phyloP scores from a whole-genome alignment of 1,139 yeast species.

The Scheffersomyces segobiensis region DNA sequence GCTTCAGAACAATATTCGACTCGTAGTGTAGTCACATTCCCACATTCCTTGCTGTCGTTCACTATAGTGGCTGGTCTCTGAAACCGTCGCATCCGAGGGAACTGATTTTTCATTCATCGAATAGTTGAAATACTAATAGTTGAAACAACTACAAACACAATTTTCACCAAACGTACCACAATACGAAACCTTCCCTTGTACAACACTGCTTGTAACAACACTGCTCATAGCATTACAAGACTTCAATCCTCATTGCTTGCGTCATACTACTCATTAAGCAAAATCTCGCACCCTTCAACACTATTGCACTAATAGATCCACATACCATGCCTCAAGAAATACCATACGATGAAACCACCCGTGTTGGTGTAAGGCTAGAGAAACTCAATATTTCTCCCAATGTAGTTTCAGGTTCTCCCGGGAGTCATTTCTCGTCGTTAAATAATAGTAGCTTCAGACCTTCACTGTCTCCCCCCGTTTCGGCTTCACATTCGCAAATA shows the following conservation, averaged over 20 bases:
- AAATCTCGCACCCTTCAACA: background rate
- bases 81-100: background rate
- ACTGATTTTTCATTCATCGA: background rate
- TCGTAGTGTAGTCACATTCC: background rate
- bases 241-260: background rate
- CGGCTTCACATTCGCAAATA: conserved; percentile 21
- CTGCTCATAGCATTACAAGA: background rate
- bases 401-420: background rate
- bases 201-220: background rate
- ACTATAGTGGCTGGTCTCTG: background rate
- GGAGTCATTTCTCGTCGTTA: background rate
- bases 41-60: background rate
- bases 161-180: background rate
- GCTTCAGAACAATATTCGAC: background rate
- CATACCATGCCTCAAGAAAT: background rate
- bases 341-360: background rate
- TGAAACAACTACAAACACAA: background rate
- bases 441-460: conserved; percentile 1
- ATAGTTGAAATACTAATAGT: background rate
- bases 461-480: conserved; percentile 8
- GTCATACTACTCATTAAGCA: background rate
- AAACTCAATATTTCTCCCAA: background rate
- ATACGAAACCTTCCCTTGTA: background rate
- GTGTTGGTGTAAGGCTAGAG: background rate
- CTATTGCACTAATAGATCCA: background rate